Conservation (phyloP, 2,329 filamentous ascomycete genomes). For the Exophiala aquamarina region DNA sequence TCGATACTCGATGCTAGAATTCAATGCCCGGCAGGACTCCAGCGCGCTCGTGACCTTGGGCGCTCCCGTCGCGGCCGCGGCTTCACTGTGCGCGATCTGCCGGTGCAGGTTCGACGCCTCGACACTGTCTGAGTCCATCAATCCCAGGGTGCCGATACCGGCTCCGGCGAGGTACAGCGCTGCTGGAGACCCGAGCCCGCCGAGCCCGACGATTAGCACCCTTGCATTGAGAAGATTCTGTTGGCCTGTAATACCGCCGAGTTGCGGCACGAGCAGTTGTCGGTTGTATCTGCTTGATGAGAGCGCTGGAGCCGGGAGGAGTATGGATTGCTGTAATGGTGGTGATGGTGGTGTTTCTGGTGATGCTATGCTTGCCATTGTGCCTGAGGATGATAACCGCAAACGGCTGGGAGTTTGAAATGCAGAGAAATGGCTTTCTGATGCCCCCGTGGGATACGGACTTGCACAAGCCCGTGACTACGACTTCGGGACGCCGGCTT, state of each 20-base stretch:
- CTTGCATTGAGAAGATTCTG: constrained; percentile 16
- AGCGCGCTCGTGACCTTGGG: constrained; percentile 22
- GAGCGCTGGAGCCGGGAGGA: constrained; percentile 23
- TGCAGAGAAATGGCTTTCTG: too few species aligned
- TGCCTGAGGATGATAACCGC: too few species aligned
- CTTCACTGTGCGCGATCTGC: constrained; percentile 72
- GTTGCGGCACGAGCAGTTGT: constrained; percentile 27
- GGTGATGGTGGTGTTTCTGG: not conserved
- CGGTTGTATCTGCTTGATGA: constrained; percentile 28
- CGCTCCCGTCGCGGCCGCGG: constrained; percentile 60
- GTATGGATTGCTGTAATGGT: not conserved
- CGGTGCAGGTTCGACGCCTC: constrained; percentile 90
- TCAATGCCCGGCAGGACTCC: constrained; percentile 20
- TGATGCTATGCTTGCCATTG: not conserved
- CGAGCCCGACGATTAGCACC: constrained; percentile 79
- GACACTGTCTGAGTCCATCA: constrained; percentile 85
- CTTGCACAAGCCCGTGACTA: too few species aligned
- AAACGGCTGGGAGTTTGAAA: too few species aligned
- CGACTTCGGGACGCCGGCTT: too few species aligned
- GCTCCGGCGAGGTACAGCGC: constrained; percentile 90
- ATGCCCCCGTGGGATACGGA: too few species aligned
- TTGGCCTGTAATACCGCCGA: constrained; percentile 24
- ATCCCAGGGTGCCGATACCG: constrained; percentile 77
- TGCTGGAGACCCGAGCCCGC: constrained; percentile 88
- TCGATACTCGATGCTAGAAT: constrained; percentile 19